Percentiles rank a stretch among this genome's conserved stretches.
Evolutionary conservation across 1,139 yeast genomes (phyloP).

Genomic region (Nakaseomyces uthaithaninus): DNA sequence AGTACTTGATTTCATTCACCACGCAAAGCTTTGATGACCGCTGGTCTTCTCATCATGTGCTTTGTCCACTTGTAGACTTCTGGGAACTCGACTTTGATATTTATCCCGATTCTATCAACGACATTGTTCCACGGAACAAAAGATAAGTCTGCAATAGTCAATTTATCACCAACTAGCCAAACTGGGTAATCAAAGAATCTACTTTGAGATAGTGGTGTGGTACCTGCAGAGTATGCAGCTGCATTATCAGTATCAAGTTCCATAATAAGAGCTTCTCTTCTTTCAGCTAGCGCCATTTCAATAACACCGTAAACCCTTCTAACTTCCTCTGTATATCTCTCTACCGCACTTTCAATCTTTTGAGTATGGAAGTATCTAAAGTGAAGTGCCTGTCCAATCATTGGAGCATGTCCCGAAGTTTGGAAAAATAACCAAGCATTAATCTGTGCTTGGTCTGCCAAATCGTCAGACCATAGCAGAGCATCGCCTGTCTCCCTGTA

Average conservation of each 20-base stretch:
- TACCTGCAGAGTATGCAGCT: conserved; percentile 81
- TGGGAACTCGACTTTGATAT: conserved; percentile 79
- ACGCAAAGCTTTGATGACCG: conserved; percentile 67
- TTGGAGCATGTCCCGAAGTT: conserved; percentile 94
- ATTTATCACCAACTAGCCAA: conserved; percentile 88
- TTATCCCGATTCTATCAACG: conserved; percentile 85
- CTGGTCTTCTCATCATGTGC: conserved; percentile 83
- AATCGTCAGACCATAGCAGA: conserved; percentile 70
- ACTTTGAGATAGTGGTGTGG: conserved; percentile 78
- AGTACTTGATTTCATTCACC: too few relatives aligned
- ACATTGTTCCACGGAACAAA: conserved; percentile 98
- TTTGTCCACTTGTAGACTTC: conserved; percentile 96
- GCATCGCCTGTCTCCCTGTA: conserved; percentile 66
- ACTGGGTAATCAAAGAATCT: conserved; percentile 88
- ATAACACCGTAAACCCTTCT: conserved; percentile 89
- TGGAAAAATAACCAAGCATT: conserved; percentile 89
- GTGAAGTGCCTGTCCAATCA: conserved; percentile 96
- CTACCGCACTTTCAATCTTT: conserved; percentile 81
- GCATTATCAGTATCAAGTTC: conserved; percentile 83
- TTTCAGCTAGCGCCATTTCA: conserved; percentile 91
- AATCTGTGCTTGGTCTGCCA: conserved; percentile 79
- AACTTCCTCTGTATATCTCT: conserved; percentile 87
- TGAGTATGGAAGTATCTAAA: conserved; percentile 86
- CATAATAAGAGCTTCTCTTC: conserved; percentile 84
- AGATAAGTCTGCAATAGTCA: conserved; percentile 84